Evolutionary conservation across 352 stramenopile species (phyloP).

Genomic region (Achlya hypogyna): DNA sequence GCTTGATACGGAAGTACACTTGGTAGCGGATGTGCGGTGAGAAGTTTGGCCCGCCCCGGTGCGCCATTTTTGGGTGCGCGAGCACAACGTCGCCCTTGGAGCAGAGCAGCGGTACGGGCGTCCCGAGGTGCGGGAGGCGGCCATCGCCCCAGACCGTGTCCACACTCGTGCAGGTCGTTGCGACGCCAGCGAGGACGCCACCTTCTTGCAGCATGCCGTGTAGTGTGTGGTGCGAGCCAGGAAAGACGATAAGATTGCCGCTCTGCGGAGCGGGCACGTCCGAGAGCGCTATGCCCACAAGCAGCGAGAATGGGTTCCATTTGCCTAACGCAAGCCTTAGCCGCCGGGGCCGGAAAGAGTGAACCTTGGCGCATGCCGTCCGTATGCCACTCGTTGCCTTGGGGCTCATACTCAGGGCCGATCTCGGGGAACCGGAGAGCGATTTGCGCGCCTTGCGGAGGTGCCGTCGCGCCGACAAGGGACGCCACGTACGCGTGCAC

Average conservation of each 20-base stretch:
- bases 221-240: conserved; percentile 43
- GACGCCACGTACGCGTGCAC: conserved; percentile 50
- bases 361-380: conserved; percentile 63
- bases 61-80: conserved; percentile 60
- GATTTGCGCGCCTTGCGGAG: conserved; percentile 52
- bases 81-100: conserved; percentile 54
- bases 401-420: conserved; percentile 42
- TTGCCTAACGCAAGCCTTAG: conserved; percentile 22
- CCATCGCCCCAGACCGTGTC: conserved; percentile 73
- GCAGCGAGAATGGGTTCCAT: conserved; percentile 55
- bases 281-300: conserved; percentile 61
- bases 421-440: conserved; percentile 67
- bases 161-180: conserved; percentile 49
- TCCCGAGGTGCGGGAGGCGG: conserved; percentile 53
- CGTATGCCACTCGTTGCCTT: conserved; percentile 73
- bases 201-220: conserved; percentile 38
- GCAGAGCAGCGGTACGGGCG: conserved; percentile 48
- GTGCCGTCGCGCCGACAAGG: conserved; percentile 37
- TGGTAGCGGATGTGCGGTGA: conserved; percentile 74
- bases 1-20: conserved; percentile 77
- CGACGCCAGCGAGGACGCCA: conserved; percentile 42
- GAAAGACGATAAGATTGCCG: conserved; percentile 70
- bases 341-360: neutral
- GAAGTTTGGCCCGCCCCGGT: conserved; percentile 73
- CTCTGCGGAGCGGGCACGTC: conserved; percentile 46